phyloP scores from a whole-genome alignment of 306 rosid genomes.

The Astragalus membranaceus region DNA sequence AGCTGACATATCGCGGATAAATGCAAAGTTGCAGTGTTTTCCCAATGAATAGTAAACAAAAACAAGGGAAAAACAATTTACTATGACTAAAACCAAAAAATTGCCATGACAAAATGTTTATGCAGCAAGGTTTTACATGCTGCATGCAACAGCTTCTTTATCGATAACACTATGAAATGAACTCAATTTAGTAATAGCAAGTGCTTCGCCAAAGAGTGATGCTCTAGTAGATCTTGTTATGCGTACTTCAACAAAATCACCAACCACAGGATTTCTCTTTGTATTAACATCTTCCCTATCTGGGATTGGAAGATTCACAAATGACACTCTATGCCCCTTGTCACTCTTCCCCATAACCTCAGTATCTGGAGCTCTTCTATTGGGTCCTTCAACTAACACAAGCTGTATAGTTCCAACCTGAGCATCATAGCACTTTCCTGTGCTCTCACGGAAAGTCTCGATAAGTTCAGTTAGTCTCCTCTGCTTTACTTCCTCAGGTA shows the following conservation, averaged over 20 bases:
- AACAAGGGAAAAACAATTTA: not conserved
- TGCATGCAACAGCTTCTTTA: conserved; percentile 57
- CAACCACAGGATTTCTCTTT: conserved; percentile 53
- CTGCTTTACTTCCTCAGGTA: conserved; percentile 85
- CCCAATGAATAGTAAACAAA: not conserved
- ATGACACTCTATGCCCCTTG: conserved; percentile 79
- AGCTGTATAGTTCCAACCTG: conserved; percentile 80
- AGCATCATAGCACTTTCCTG: conserved; percentile 73
- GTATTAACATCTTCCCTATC: conserved; percentile 47
- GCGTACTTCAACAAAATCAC: conserved; percentile 88
- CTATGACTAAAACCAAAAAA: not conserved
- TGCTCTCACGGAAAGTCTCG: conserved; percentile 76
- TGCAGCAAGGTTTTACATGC: conserved; percentile 25
- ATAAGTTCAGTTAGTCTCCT: conserved; percentile 89
- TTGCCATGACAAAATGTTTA: not conserved
- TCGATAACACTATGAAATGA: conserved; percentile 41
- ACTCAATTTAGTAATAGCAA: conserved; percentile 68
- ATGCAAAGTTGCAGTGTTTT: not conserved
- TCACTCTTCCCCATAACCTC: conserved; percentile 93
- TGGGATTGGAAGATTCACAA: conserved; percentile 47
- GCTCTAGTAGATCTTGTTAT: conserved; percentile 78
- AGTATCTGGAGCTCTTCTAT: conserved; percentile 81
- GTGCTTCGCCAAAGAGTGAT: conserved; percentile 74
- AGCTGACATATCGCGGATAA: not conserved
- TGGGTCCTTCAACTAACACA: conserved; percentile 92